Conservation (phyloP, 805 yeast species). For the Nakazawaea peltata region DNA sequence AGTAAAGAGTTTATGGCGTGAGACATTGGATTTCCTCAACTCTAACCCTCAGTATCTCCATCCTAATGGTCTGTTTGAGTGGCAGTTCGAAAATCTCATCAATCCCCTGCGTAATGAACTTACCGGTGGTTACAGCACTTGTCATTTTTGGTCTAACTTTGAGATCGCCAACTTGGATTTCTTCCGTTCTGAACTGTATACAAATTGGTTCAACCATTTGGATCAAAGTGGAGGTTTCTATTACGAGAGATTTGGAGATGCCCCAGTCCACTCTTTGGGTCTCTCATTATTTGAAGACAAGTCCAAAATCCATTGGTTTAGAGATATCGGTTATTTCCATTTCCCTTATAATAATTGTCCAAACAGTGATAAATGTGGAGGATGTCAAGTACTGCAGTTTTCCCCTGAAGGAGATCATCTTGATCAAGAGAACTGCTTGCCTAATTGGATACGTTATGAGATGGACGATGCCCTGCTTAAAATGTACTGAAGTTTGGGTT, state of each 20-base stretch:
- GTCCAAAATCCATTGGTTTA: conserved; percentile 71
- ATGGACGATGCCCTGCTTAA: conserved; percentile 19
- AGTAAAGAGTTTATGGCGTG: conserved; percentile 58
- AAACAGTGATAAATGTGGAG: conserved; percentile 36
- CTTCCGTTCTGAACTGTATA: conserved; percentile 52
- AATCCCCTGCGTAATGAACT: conserved; percentile 33
- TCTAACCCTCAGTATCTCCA: conserved; percentile 50
- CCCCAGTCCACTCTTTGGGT: conserved; percentile 81
- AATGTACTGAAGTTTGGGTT: conserved; percentile 13
- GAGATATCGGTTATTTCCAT: conserved; percentile 75
- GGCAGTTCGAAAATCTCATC: conserved; percentile 44
- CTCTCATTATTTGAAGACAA: conserved; percentile 64
- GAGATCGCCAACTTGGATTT: conserved; percentile 84
- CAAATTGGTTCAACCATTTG: conserved; percentile 51
- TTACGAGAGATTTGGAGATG: conserved; percentile 93
- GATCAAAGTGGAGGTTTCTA: conserved; percentile 75
- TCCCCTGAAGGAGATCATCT: conserved; percentile 25
- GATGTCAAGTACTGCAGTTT: conserved; percentile 7
- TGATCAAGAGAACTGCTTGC: conserved; percentile 66
- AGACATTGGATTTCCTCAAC: conserved; percentile 51
- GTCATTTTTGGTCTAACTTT: conserved; percentile 90
- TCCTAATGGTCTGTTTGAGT: conserved; percentile 45
- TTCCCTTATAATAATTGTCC: conserved; percentile 75
- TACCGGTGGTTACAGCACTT: conserved; percentile 42
- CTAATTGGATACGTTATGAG: conserved; percentile 53